Conservation (phyloP, 768 basidiomycete species). For the Termitomyces sp. region DNA sequence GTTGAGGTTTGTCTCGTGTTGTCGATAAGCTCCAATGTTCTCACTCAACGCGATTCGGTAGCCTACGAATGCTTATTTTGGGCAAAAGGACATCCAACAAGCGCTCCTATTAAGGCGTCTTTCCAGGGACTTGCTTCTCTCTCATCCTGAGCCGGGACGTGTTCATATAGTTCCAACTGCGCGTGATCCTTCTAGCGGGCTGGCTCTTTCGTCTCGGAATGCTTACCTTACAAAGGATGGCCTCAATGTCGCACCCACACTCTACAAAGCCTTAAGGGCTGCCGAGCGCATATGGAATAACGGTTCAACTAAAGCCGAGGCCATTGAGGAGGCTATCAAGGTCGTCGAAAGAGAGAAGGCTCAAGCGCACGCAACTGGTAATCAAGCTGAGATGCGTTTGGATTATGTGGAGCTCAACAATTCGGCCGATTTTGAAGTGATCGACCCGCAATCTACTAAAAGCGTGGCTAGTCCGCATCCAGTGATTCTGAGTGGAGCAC, state of each 20-base stretch:
- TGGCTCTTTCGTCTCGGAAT: conserved; percentile 92
- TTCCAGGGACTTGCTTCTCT: conserved; percentile 73
- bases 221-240: conserved; percentile 68
- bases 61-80: conserved; percentile 93
- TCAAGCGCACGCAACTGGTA: conserved; percentile 25
- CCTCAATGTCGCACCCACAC: conserved; percentile 57
- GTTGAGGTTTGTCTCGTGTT: conserved; percentile 58
- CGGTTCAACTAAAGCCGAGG: conserved; percentile 45
- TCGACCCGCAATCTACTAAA: conserved; percentile 30
- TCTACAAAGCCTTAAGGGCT: conserved; percentile 63
- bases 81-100: conserved; percentile 98
- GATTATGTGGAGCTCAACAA: conserved; percentile 94
- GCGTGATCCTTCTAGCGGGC: conserved; percentile 55
- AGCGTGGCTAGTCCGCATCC: conserved; percentile 24
- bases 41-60: conserved; percentile 23
- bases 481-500: conserved; percentile 79
- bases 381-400: conserved; percentile 49
- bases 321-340: conserved; percentile 37
- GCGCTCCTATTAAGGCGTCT: conserved; percentile 79
- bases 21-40: neutral
- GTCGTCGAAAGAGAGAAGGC: conserved; percentile 30
- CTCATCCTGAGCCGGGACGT: conserved; percentile 65
- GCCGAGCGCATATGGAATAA: conserved; percentile 53
- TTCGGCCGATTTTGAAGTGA: conserved; percentile 62
- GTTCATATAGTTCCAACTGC: conserved; percentile 87